phyloP scores from a whole-genome alignment of 2,329 filamentous ascomycete genomes.

The Talaromyces islandicus region DNA sequence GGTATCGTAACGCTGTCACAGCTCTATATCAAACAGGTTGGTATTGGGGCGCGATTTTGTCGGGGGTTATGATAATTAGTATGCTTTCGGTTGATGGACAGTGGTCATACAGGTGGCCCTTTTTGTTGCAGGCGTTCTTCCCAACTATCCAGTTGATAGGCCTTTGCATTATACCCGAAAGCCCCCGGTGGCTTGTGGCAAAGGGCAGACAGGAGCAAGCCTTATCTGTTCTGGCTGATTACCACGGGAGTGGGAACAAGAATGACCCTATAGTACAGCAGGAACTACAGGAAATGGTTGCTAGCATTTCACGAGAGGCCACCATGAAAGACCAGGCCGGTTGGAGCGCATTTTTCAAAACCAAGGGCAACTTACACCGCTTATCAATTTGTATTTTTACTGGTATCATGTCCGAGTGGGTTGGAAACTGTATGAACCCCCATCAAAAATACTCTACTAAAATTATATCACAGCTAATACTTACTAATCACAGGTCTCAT shows the following conservation, averaged over 20 bases:
- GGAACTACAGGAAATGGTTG: constrained; percentile 28
- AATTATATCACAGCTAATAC: neutral
- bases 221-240: constrained; percentile 50
- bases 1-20: neutral
- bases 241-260: constrained; percentile 49
- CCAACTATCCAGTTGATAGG: neutral
- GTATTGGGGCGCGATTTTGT: neutral
- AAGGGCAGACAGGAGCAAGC: constrained; percentile 55
- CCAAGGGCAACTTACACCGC: constrained; percentile 41
- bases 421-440: constrained; percentile 51
- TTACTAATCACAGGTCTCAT: constrained; percentile 16
- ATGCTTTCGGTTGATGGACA: neutral
- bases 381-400: constrained; percentile 14
- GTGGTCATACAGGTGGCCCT: neutral
- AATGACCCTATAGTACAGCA: constrained; percentile 28
- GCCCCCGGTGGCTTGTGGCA: constrained; percentile 57
- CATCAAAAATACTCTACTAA: constrained; percentile 10
- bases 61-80: neutral
- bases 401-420: constrained; percentile 53
- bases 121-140: neutral
- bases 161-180: constrained; percentile 33
- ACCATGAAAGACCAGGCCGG: constrained; percentile 51
- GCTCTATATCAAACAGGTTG: neutral
- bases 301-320: constrained; percentile 39
- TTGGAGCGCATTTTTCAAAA: constrained; percentile 47